These are phyloP conservation scores for Coniochaeta ligniaria DNA, from an alignment of 2,329 filamentous ascomycete genomes.

Conservation along the genomic window DNA sequence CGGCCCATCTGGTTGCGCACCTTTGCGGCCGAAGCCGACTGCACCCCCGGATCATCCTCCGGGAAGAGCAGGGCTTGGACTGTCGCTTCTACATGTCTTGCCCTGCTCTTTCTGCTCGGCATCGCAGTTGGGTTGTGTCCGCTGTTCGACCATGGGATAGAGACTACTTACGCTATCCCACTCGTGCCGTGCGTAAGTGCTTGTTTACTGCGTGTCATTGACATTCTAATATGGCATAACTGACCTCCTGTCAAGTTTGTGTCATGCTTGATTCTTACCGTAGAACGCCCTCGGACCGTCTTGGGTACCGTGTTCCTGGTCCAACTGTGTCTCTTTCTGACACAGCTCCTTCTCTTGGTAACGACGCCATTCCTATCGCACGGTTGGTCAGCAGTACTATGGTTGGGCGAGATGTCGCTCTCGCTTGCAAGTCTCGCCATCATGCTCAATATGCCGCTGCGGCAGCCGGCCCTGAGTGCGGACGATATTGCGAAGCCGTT, in stretches of 20 bases:
- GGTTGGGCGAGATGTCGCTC: conserved; percentile 25
- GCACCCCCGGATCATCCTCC: neutral
- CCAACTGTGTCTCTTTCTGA: conserved; percentile 21
- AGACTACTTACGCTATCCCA: conserved; percentile 15
- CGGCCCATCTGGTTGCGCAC: conserved; percentile 25
- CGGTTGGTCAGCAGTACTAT: conserved; percentile 10
- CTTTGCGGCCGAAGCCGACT: conserved; percentile 20
- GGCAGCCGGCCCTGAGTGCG: conserved; percentile 46
- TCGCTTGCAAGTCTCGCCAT: conserved; percentile 39
- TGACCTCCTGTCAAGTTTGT: conserved; percentile 9
- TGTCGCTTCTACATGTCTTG: neutral
- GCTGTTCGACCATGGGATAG: neutral
- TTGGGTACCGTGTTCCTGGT: conserved; percentile 19
- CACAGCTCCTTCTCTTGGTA: conserved; percentile 21
- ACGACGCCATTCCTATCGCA: conserved; percentile 19
- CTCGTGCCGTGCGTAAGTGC: conserved; percentile 28
- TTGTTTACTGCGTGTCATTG: conserved; percentile 1
- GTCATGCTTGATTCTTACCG: conserved; percentile 14
- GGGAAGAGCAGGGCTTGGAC: conserved; percentile 3
- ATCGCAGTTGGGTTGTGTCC: neutral
- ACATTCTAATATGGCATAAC: conserved; percentile 5
- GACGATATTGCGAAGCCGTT: conserved; percentile 55
- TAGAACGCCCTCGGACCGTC: conserved; percentile 21
- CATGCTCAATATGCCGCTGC: conserved; percentile 63
- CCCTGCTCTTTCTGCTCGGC: neutral